Evolutionary conservation across 495 filamentous ascomycete species (phyloP).

Genomic region (Pseudotulostoma volvatum): DNA sequence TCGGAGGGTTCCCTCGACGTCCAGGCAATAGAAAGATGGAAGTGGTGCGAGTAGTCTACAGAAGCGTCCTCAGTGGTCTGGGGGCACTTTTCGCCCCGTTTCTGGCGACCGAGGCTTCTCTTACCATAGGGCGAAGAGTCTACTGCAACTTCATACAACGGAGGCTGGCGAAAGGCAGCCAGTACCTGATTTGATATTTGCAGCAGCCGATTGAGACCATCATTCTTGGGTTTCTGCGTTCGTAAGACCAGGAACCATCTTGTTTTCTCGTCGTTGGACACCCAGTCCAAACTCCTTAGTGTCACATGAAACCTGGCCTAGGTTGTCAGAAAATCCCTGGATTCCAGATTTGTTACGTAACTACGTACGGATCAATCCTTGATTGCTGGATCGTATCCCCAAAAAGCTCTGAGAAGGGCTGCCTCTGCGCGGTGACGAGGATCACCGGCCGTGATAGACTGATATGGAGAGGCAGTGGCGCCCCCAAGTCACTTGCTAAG

Average conservation of each 20-base stretch:
- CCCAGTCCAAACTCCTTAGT: conserved; percentile 41
- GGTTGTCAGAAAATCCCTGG: background rate
- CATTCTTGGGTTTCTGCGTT: conserved; percentile 27
- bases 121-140: background rate
- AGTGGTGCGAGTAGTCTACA: conserved; percentile 34
- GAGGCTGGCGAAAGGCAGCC: conserved; percentile 44
- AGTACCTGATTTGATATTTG: conserved; percentile 45
- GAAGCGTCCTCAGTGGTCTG: background rate
- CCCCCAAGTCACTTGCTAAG: conserved; percentile 57
- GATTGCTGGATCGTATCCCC: conserved; percentile 20
- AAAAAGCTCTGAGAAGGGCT: conserved; percentile 37
- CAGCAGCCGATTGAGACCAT: conserved; percentile 48
- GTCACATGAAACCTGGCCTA: conserved; percentile 33
- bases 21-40: conserved; percentile 79
- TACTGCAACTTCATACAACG: conserved; percentile 40
- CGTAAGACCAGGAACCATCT: conserved; percentile 78
- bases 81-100: background rate
- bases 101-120: conserved; percentile 1
- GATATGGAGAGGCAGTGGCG: conserved; percentile 73
- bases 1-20: conserved; percentile 25
- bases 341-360: too few species aligned
- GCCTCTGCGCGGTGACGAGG: conserved; percentile 47
- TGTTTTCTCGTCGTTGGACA: conserved; percentile 53
- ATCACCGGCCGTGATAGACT: conserved; percentile 65
- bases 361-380: conserved; percentile 29